phyloP scores from a whole-genome alignment of 2,329 filamentous ascomycete species.

The Alternaria burnsii region DNA sequence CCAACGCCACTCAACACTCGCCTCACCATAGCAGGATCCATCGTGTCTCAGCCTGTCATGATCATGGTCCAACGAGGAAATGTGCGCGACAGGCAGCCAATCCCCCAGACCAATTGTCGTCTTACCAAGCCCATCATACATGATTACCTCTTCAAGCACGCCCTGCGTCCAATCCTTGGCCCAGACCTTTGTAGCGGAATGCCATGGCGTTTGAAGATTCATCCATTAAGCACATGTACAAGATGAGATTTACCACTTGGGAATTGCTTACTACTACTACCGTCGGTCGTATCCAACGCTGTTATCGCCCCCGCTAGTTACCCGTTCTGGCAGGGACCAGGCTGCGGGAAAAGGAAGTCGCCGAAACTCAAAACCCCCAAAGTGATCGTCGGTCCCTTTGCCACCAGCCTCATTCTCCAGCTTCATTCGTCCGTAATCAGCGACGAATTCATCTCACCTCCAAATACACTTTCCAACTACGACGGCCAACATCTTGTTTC shows the following conservation, averaged over 20 bases:
- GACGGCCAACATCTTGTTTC: background rate
- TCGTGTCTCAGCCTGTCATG: conserved; percentile 30
- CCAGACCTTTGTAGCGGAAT: conserved; percentile 13
- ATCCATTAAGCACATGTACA: conserved; percentile 9
- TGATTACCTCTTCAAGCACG: conserved; percentile 22
- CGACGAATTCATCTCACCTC: background rate
- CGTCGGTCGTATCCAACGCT: conserved; percentile 10
- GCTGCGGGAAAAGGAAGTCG: conserved; percentile 1
- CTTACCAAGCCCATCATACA: conserved; percentile 13
- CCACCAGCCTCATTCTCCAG: background rate
- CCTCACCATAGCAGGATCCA: conserved; percentile 18
- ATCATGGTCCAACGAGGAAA: conserved; percentile 21
- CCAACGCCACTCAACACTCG: conserved; percentile 5
- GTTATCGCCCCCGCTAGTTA: conserved; percentile 1
- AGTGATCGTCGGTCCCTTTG: background rate
- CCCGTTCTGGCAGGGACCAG: conserved; percentile 4
- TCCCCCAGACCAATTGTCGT: conserved; percentile 6
- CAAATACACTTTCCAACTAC: background rate
- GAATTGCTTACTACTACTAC: conserved; percentile 6
- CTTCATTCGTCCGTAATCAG: background rate
- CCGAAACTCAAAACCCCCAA: conserved; percentile 8
- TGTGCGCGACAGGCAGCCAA: conserved; percentile 7
- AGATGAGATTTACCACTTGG: conserved; percentile 7
- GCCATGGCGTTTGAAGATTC: conserved; percentile 17
- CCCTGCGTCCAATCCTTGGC: conserved; percentile 30